These are phyloP conservation scores for Verbena officinalis DNA, from an alignment of 257 asterid species.

Conservation along the genomic window DNA sequence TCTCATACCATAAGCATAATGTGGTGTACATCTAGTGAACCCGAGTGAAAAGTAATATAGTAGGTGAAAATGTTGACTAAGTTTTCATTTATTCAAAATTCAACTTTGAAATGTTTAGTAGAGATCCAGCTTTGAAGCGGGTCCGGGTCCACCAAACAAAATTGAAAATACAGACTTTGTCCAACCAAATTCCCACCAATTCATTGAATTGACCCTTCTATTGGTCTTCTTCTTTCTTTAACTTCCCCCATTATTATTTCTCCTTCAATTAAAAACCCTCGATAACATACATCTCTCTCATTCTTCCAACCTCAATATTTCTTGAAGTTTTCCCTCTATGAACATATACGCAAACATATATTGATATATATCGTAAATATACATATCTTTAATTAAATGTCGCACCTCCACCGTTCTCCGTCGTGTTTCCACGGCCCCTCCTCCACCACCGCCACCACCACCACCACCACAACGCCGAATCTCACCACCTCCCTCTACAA, in stretches of 20 bases:
- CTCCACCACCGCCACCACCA: conserved; percentile 10
- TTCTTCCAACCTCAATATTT: not conserved
- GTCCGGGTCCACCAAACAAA: not conserved
- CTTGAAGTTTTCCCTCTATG: no score
- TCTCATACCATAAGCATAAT: no score
- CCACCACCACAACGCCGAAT: conserved; percentile 39
- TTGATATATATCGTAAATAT: no score
- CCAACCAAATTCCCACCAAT: conserved; percentile 27
- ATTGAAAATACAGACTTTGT: conserved; percentile 28
- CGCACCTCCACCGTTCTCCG: conserved; percentile 36
- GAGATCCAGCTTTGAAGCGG: not conserved
- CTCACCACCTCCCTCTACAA: conserved; percentile 57
- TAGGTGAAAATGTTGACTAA: conserved; percentile 12
- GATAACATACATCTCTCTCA: not conserved
- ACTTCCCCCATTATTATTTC: not conserved
- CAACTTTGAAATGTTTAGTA: conserved; percentile 3
- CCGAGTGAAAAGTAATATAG: not conserved
- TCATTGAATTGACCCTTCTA: not conserved
- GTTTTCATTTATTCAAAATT: not conserved
- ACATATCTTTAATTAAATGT: conserved; percentile 21
- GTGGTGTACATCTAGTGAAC: no score
- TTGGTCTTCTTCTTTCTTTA: no score
- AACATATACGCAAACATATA: not conserved
- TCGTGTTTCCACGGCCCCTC: conserved; percentile 43
- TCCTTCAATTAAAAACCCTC: conserved; percentile 20